These are phyloP conservation scores for Neurospora tetraspora DNA, from an alignment of 495 filamentous ascomycete genomes.

Conservation along the genomic window DNA sequence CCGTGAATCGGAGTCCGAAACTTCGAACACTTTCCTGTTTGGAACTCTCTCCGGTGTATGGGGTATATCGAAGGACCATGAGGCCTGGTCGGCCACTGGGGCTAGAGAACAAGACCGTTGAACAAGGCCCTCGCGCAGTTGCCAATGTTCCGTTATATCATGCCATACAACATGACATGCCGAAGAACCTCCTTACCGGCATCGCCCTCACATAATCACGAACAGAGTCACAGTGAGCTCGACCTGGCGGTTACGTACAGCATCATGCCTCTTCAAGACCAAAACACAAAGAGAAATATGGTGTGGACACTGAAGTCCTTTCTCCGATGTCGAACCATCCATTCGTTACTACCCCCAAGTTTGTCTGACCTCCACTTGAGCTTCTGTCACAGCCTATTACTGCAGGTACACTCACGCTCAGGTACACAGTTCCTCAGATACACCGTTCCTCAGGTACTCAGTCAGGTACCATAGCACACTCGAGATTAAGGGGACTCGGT, in stretches of 20 bases:
- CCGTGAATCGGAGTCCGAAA: neutral
- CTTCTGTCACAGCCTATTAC: neutral
- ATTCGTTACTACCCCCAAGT: neutral
- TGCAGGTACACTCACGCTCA: neutral
- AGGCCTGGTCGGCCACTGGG: neutral
- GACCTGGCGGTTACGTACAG: neutral
- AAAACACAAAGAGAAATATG: neutral
- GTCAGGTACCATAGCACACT: neutral
- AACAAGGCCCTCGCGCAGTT: neutral
- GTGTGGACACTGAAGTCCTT: neutral
- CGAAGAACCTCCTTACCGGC: neutral
- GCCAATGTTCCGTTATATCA: neutral
- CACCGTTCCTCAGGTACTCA: neutral
- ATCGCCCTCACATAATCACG: neutral
- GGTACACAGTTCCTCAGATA: neutral
- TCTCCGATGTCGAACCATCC: neutral
- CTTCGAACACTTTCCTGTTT: neutral
- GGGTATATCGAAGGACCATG: neutral
- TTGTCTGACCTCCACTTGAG: neutral
- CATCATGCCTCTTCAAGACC: neutral
- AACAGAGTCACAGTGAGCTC: neutral
- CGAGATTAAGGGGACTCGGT: neutral
- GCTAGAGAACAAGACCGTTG: neutral
- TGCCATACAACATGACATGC: neutral
- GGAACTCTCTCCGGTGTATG: neutral